Conservation (phyloP, 768 basidiomycete species). For the Kondoa subrosea region DNA sequence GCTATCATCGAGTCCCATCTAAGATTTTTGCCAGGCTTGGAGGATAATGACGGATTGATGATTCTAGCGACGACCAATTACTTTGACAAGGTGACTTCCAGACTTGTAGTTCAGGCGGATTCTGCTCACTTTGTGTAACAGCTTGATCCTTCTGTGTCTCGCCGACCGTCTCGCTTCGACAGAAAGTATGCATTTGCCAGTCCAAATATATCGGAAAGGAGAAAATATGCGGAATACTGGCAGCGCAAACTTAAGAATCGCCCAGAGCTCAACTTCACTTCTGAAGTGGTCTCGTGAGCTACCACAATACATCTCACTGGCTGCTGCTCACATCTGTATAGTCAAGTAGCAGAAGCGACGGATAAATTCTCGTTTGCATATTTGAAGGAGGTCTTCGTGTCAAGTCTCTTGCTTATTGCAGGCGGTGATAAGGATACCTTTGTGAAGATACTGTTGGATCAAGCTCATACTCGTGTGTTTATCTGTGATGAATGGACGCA, state of each 20-base stretch:
- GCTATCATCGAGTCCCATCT: too few species aligned
- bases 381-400: constrained; percentile 62
- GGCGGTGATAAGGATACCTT: background rate
- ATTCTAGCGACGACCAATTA: constrained; percentile 53
- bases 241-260: constrained; percentile 54
- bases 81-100: constrained; percentile 57
- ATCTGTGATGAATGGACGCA: too few species aligned
- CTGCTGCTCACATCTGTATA: background rate
- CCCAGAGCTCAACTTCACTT: constrained; percentile 49
- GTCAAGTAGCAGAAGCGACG: constrained; percentile 44
- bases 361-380: constrained; percentile 67
- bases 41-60: constrained; percentile 61
- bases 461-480: constrained; percentile 1
- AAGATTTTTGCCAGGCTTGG: constrained; percentile 41
- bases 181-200: constrained; percentile 64
- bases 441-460: background rate
- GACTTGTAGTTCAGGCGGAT: constrained; percentile 51
- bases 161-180: constrained; percentile 47
- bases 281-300: constrained; percentile 40
- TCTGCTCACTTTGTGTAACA: constrained; percentile 62
- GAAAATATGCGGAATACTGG: constrained; percentile 60
- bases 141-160: constrained; percentile 37
- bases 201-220: constrained; percentile 48
- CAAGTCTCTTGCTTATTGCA: constrained; percentile 5
- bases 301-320: background rate